Evolutionary conservation across 2,329 filamentous ascomycete species (phyloP).

Genomic region (Sclerotinia minor): DNA sequence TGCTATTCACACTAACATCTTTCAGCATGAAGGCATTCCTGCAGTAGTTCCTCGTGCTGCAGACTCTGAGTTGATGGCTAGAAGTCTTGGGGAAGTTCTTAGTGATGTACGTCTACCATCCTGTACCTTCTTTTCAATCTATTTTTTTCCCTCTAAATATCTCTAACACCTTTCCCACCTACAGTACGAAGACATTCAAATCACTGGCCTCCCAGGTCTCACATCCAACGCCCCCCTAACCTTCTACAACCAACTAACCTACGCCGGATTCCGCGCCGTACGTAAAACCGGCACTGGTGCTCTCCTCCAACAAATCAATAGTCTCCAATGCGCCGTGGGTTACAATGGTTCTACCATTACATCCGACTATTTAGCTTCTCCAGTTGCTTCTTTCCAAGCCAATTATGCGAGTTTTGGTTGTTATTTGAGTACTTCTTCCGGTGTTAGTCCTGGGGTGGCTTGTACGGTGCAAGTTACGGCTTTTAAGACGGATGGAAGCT

Average conservation of each 20-base stretch:
- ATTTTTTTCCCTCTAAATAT: not conserved
- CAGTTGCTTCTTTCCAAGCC: not conserved
- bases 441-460: not conserved
- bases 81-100: not conserved
- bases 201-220: not conserved
- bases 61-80: not conserved
- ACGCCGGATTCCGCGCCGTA: not conserved
- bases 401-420: not conserved
- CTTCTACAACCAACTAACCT: not conserved
- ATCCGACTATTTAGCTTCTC: not conserved
- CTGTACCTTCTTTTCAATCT: not conserved
- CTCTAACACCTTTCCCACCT: not conserved
- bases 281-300: not conserved
- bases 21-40: not conserved
- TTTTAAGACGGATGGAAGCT: not conserved
- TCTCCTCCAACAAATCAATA: not conserved
- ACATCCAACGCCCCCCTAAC: not conserved
- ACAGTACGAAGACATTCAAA: not conserved
- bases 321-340: not conserved
- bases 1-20: not conserved
- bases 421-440: not conserved
- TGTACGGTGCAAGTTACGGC: not conserved
- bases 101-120: not conserved
- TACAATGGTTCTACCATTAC: not conserved
- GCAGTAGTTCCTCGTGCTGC: not conserved